Base-by-base conservation (phyloP, 2,329 filamentous ascomycete species). In the Fusarium decemcellulare region DNA sequence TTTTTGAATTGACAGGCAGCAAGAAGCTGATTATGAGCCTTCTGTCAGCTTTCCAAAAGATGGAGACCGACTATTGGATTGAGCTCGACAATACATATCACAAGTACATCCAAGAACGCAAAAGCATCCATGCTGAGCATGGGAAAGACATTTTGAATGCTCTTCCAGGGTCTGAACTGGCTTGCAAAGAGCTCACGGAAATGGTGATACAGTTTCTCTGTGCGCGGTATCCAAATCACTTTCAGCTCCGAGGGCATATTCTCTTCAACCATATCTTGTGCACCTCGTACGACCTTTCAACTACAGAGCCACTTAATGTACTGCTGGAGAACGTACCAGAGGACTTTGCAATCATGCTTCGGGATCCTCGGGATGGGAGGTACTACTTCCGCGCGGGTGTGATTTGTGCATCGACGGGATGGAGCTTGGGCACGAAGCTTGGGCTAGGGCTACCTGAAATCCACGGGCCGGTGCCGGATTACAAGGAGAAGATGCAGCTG, bases 121-220 rank as follows among this genome's bases (percentile, higher is more conserved):
- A 89, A 74, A 82, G 81, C 0, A 84, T 97, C 0, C 91, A 90
- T 74, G 81, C 80, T 12, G 81, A 90, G 62, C 84, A 95, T 70
- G 89, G 91, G 3, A 83, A 85, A 14, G 80, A 82, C 4, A 88
- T 97, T 4, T 84, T 96, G 5, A 86, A 91, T 59, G 84, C 85
- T 44, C 83, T 94, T 1, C 92, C 93, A 0, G 93, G 93, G 3
- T 91, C 91, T 0, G 92, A 95, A 73, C 82, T 96, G 1, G 93
- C 90, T 0, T 93, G 91, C 76, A 94, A 93, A 76, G 94, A 97
- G 76, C 83, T 96, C 9, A 94, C 95, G 92, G 93, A 97, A 78
- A 94, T 95, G 89, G 86, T 85, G 6, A 70, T 97, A 8, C 92
- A 95, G 70, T 97, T 95, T 72, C 80, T 95, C 16, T 92, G 89